A percentile compares a stretch with the other conserved stretches of the same genome.
phyloP scores from a whole-genome alignment of 176 grass and related monocot species.

The Cenchrus purpureus region DNA sequence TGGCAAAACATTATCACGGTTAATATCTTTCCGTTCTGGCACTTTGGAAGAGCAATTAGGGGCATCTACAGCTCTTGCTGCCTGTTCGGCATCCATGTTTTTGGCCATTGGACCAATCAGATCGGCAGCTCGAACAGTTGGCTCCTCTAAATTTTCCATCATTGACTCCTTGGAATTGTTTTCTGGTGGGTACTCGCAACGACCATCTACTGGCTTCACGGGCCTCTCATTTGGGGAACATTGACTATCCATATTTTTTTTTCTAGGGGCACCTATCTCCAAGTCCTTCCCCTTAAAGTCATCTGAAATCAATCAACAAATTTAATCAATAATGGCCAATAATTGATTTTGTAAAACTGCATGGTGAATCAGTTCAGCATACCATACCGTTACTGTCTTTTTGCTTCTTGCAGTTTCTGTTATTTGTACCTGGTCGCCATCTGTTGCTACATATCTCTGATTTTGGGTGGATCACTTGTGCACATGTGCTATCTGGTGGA shows the following conservation, averaged over 20 bases:
- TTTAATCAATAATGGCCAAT: not conserved
- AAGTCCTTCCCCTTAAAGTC: constrained; percentile 69
- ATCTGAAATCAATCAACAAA: constrained; percentile 50
- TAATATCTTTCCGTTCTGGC: constrained; percentile 49
- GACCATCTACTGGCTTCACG: constrained; percentile 43
- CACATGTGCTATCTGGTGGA: constrained; percentile 80
- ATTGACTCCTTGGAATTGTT: constrained; percentile 37
- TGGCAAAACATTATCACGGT: constrained; percentile 44
- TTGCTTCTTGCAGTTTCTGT: constrained; percentile 52
- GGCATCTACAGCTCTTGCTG: constrained; percentile 35
- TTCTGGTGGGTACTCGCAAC: constrained; percentile 36
- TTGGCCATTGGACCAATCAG: constrained; percentile 74
- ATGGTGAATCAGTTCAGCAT: constrained; percentile 11
- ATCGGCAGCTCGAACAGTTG: constrained; percentile 62
- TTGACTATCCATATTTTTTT: constrained; percentile 39
- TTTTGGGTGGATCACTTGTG: constrained; percentile 66
- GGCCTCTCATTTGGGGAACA: constrained; percentile 35
- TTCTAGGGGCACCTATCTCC: constrained; percentile 68
- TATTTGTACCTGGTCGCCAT: constrained; percentile 44
- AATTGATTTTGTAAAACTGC: constrained; percentile 8
- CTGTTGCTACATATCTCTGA: constrained; percentile 61
- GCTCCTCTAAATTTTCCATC: constrained; percentile 51
- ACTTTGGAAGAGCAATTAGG: constrained; percentile 53
- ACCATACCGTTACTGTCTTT: constrained; percentile 61
- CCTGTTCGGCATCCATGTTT: constrained; percentile 42